phyloP scores from a whole-genome alignment of 2,329 filamentous ascomycete species.

The Lasiodiplodia sp. region DNA sequence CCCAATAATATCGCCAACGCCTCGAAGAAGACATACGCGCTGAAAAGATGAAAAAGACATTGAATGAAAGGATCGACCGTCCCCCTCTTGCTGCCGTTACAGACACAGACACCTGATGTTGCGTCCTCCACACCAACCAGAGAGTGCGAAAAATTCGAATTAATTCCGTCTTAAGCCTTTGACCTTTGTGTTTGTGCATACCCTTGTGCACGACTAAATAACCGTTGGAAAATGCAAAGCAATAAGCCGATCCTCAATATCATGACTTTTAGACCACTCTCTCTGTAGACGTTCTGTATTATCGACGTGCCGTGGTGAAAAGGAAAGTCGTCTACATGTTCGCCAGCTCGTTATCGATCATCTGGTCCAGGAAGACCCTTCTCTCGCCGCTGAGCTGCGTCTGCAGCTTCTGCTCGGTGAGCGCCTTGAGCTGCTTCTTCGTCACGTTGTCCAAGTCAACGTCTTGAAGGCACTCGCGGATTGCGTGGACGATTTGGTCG shows the following conservation, averaged over 20 bases:
- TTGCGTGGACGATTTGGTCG: constrained; percentile 79
- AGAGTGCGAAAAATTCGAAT: neutral
- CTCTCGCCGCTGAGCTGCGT: constrained; percentile 87
- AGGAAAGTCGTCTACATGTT: constrained; percentile 71
- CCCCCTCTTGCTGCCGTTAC: neutral
- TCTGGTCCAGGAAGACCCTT: constrained; percentile 85
- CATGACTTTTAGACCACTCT: constrained; percentile 20
- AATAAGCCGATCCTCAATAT: constrained; percentile 8
- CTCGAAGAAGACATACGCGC: neutral
- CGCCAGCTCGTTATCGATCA: constrained; percentile 92
- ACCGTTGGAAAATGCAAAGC: constrained; percentile 5
- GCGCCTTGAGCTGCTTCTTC: constrained; percentile 87
- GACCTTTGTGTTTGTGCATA: neutral
- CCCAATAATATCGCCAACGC: neutral
- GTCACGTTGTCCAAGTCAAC: constrained; percentile 97
- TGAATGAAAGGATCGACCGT: neutral
- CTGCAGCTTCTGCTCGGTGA: constrained; percentile 93
- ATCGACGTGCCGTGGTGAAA: neutral
- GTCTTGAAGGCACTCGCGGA: constrained; percentile 81
- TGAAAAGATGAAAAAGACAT: neutral
- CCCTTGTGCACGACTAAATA: neutral
- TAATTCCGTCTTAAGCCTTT: neutral
- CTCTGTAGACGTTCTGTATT: constrained; percentile 1
- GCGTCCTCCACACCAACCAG: neutral
- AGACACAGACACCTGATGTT: neutral